These are phyloP conservation scores for Geotrichum siamense DNA, from an alignment of 1,139 yeast genomes.

Conservation along the genomic window DNA sequence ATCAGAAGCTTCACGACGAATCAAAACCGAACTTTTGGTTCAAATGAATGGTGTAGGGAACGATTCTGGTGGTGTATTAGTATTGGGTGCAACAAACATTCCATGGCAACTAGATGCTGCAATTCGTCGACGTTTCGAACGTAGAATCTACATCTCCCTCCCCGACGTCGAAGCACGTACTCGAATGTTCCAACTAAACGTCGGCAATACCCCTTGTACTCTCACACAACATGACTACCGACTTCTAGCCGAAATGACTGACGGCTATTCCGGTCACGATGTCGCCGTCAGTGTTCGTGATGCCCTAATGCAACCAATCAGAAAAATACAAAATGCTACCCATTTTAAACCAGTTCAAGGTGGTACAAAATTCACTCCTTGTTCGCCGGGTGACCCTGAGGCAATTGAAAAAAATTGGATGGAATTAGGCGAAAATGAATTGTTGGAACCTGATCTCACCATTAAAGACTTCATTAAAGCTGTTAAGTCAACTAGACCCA, in stretches of 20 bases:
- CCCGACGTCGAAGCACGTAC: constrained; percentile 91
- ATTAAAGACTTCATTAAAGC: constrained; percentile 92
- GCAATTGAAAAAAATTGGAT: constrained; percentile 92
- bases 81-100: constrained; percentile 94
- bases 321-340: constrained; percentile 93
- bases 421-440: constrained; percentile 81
- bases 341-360: constrained; percentile 57
- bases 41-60: constrained; percentile 99
- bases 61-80: constrained; percentile 86
- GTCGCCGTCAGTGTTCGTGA: constrained; percentile 94
- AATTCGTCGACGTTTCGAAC: constrained; percentile 89
- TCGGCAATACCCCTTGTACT: constrained; percentile 83
- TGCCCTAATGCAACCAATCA: constrained; percentile 95
- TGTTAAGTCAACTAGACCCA: constrained; percentile 84
- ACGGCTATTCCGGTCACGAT: constrained; percentile 97
- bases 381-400: constrained; percentile 89
- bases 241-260: constrained; percentile 85
- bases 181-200: constrained; percentile 88
- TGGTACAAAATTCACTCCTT: constrained; percentile 61
- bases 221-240: constrained; percentile 67
- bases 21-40: constrained; percentile 89
- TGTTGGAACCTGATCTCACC: constrained; percentile 82
- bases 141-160: constrained; percentile 87
- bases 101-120: constrained; percentile 99
- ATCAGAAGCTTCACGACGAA: constrained; percentile 91